Evolutionary conservation across 345 rosid genomes (phyloP), one percentile per base, ranked within the genome.

Genomic region (Durio zibethinus): DNA sequence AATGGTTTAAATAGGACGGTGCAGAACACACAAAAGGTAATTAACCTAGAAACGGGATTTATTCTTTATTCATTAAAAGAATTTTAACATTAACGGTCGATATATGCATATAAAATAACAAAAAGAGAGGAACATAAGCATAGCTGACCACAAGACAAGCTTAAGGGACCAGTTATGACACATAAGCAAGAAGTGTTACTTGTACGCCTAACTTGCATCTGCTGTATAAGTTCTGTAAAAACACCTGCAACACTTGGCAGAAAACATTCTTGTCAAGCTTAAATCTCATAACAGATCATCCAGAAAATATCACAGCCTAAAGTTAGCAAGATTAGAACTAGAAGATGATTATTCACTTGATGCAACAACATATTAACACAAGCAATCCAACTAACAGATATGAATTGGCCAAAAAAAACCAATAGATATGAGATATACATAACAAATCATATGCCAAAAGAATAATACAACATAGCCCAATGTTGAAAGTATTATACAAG

Each of bases 201-300:
- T 95, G 98, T 72, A 90, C 97, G 16, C 98, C 98, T 94, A 72
- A 96, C 99, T 87, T 90, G 97, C 94, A 96, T 93, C 82, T 96
- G 99, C 56, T 96, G 99, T 81, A 93, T 89, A 54, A 96, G 98
- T 87, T 96, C 99, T 0, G 99, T 96, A 87, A 96, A 96, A 20
- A 96, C 99, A 81, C 99, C 99, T 95, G 87, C 21, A 89, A 76
- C 35, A 78, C 36, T 81, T 74, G 72, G 50, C 53, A 79, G 50
- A 64, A 60, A 82, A 67, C 8, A 62, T 20, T 47, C 7, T 59
- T n/a, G 3, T n/a, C 73, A 5, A 57, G 42, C 47, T 70, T 65
- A 35, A 54, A 76, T 48, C 60, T 27, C 54, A 38, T 70, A 52
- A 52, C 4, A 59, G 23, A 8, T 65, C 6, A 21, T 15, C 56